A percentile compares a stretch with the other conserved stretches of the same genome.
Evolutionary conservation across 306 rosid species (phyloP).

Genomic region (Phaseolus lunatus): DNA sequence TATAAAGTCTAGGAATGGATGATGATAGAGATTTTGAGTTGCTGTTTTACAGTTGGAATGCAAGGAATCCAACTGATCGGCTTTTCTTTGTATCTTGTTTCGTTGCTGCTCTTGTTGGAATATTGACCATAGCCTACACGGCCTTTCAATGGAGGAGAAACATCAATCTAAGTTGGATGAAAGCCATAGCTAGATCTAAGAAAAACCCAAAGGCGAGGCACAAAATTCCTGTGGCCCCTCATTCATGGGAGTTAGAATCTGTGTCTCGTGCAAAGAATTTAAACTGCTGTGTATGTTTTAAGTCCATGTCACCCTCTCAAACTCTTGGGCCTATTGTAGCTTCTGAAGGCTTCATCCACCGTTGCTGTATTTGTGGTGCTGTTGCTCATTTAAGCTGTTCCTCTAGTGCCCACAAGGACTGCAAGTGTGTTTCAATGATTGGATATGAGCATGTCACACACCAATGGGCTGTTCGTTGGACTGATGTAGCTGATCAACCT

Average conservation of each 20-base stretch:
- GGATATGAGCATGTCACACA: constrained; percentile 82
- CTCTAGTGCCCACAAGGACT: constrained; percentile 84
- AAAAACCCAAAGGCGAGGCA: constrained; percentile 81
- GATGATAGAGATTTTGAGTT: constrained; percentile 73
- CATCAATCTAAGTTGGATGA: constrained; percentile 96
- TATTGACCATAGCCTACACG: constrained; percentile 84
- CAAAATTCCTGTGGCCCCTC: constrained; percentile 77
- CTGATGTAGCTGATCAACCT: constrained; percentile 85
- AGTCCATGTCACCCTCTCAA: constrained; percentile 82
- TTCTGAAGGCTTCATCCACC: constrained; percentile 82
- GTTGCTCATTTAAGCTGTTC: constrained; percentile 91
- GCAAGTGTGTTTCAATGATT: constrained; percentile 92
- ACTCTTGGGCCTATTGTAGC: constrained; percentile 79
- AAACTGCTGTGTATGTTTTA: constrained; percentile 91
- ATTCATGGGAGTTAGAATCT: constrained; percentile 82
- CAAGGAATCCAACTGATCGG: constrained; percentile 79
- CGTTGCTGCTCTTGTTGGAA: constrained; percentile 84
- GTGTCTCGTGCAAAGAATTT: constrained; percentile 88
- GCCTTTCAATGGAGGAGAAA: constrained; percentile 99
- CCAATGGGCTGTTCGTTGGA: constrained; percentile 99
- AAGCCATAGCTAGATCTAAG: constrained; percentile 92
- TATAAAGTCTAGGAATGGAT: constrained; percentile 69
- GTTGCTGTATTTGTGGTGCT: constrained; percentile 84
- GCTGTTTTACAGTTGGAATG: constrained; percentile 74
- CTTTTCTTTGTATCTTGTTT: constrained; percentile 75